phyloP scores from a whole-genome alignment of 192 early-diverging fungal species.

The Linnemannia exigua region DNA sequence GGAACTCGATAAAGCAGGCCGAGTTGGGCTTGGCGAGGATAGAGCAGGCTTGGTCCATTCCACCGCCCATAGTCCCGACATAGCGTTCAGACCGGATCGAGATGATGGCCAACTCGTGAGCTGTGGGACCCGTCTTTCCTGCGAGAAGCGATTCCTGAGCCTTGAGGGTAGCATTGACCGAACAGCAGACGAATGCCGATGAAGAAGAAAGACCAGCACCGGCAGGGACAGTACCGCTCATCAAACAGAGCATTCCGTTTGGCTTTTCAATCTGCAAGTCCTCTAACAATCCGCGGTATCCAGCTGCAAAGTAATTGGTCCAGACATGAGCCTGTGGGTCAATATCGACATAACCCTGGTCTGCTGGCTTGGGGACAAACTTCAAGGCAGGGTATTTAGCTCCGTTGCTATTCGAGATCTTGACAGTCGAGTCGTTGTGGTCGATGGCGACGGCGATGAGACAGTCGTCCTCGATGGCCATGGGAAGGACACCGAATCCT shows the following conservation, averaged over 20 bases:
- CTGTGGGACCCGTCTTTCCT: constrained; percentile 28
- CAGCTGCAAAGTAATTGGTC: constrained; percentile 95
- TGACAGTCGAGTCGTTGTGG: constrained; percentile 52
- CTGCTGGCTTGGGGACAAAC: constrained; percentile 60
- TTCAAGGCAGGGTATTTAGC: constrained; percentile 64
- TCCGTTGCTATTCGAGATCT: constrained; percentile 67
- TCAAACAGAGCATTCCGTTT: constrained; percentile 76
- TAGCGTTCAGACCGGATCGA: constrained; percentile 88
- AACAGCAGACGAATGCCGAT: constrained; percentile 86
- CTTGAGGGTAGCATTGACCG: constrained; percentile 76
- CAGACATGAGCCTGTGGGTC: constrained; percentile 74
- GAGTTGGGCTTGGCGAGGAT: constrained; percentile 80
- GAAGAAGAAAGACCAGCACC: constrained; percentile 91
- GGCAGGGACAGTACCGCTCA: constrained; percentile 86
- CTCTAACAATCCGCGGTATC: constrained; percentile 82
- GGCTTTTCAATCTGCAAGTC: constrained; percentile 56
- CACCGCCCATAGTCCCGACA: constrained; percentile 81
- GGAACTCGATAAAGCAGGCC: constrained; percentile 86
- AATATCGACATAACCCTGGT: constrained; percentile 77
- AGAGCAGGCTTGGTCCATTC: constrained; percentile 95
- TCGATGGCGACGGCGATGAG: constrained; percentile 69
- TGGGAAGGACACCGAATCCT: constrained; percentile 94
- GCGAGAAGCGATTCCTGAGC: constrained; percentile 61
- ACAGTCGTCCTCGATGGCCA: constrained; percentile 91
- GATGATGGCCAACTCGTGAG: constrained; percentile 72